These are phyloP conservation scores for Pseudevernia furfuracea DNA, from an alignment of 495 filamentous ascomycete species.

Conservation along the genomic window DNA sequence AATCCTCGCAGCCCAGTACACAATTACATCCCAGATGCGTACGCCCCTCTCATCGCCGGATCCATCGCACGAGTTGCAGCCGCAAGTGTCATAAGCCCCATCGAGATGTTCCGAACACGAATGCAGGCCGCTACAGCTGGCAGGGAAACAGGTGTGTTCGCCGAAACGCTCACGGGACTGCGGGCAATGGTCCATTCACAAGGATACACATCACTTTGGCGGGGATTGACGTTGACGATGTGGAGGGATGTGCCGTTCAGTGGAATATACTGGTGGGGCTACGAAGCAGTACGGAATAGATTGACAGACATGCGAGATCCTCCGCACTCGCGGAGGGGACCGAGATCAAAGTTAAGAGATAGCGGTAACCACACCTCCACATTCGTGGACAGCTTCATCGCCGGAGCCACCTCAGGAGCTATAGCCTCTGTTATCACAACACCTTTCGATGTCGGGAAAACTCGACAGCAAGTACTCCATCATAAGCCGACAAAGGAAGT, in stretches of 20 bases:
- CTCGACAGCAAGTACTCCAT: constrained; percentile 73
- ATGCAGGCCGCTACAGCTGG: constrained; percentile 69
- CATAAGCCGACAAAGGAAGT: constrained; percentile 33
- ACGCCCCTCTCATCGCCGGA: constrained; percentile 75
- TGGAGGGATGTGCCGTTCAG: constrained; percentile 98
- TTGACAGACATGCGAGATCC: constrained; percentile 52
- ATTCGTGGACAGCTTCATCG: constrained; percentile 81
- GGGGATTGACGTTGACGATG: constrained; percentile 84
- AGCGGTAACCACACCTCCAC: constrained; percentile 56
- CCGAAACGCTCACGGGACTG: constrained; percentile 65
- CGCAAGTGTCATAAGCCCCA: constrained; percentile 74
- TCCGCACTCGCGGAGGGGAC: constrained; percentile 27
- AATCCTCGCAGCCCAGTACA: constrained; percentile 62
- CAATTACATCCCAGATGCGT: constrained; percentile 50
- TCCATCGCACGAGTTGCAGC: constrained; percentile 68
- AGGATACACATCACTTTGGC: constrained; percentile 80
- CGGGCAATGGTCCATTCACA: constrained; percentile 66
- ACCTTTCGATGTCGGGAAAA: constrained; percentile 97
- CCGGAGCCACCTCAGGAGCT: constrained; percentile 73
- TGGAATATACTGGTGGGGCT: constrained; percentile 95
- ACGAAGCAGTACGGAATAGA: constrained; percentile 66
- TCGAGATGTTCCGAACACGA: constrained; percentile 91
- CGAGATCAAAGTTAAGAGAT: constrained; percentile 42
- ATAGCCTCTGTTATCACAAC: constrained; percentile 85
- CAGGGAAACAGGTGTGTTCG: constrained; percentile 53